A percentile compares a stretch with the other conserved stretches of the same genome.
phyloP scores from a whole-genome alignment of 495 filamentous ascomycete genomes.

The Neurospora sp. region DNA sequence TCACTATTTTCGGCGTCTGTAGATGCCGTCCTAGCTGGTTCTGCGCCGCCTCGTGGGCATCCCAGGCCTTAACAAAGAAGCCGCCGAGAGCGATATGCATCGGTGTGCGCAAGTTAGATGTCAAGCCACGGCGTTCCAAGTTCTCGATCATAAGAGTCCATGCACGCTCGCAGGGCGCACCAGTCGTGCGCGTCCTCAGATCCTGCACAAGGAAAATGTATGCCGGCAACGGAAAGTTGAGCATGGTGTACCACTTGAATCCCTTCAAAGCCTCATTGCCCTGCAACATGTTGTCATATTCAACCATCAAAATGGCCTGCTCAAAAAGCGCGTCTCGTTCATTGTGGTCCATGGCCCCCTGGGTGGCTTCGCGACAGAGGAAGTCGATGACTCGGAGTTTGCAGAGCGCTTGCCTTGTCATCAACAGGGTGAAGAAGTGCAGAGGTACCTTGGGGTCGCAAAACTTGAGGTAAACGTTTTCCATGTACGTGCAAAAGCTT shows the following conservation, averaged over 20 bases:
- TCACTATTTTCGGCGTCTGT: constrained; percentile 32
- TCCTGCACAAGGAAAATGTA: constrained; percentile 44
- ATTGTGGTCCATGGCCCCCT: constrained; percentile 18
- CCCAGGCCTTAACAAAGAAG: constrained; percentile 45
- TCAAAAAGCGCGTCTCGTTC: constrained; percentile 38
- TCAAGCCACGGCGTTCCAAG: constrained; percentile 32
- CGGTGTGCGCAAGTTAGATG: constrained; percentile 33
- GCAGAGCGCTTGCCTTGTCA: constrained; percentile 39
- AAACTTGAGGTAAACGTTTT: constrained; percentile 48
- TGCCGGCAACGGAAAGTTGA: constrained; percentile 43
- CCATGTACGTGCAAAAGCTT: constrained; percentile 44
- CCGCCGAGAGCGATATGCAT: constrained; percentile 41
- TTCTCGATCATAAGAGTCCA: constrained; percentile 42
- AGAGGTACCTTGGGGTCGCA: constrained; percentile 55
- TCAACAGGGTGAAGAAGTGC: constrained; percentile 41
- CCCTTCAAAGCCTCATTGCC: constrained; percentile 31
- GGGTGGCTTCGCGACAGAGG: constrained; percentile 14
- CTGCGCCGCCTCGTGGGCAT: constrained; percentile 36
- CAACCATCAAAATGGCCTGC: constrained; percentile 40
- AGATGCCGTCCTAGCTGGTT: constrained; percentile 28
- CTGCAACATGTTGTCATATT: constrained; percentile 43
- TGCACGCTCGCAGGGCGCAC: constrained; percentile 41
- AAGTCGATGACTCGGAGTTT: constrained; percentile 35
- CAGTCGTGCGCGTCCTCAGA: constrained; percentile 35
- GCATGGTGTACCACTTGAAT: constrained; percentile 43